A percentile compares a stretch with the other conserved stretches of the same genome.
Evolutionary conservation across 2,329 filamentous ascomycete genomes (phyloP).

Genomic region (Ascochyta lentis): DNA sequence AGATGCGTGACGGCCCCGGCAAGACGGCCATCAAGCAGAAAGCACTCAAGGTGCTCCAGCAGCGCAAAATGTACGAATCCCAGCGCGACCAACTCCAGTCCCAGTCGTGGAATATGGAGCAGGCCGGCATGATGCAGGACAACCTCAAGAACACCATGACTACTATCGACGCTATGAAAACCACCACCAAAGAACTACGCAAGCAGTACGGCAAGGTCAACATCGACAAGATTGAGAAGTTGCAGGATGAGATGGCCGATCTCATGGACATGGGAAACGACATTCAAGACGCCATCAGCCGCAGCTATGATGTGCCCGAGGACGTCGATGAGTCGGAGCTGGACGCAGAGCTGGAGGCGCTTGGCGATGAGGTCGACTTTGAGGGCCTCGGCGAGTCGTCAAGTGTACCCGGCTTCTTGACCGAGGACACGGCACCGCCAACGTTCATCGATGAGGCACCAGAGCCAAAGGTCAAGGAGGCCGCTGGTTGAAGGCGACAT

Average conservation of each 20-base stretch:
- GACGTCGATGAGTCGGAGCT: constrained; percentile 96
- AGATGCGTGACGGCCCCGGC: constrained; percentile 95
- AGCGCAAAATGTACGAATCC: constrained; percentile 90
- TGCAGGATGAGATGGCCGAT: constrained; percentile 99
- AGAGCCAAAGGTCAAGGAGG: constrained; percentile 80
- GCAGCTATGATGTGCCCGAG: constrained; percentile 93
- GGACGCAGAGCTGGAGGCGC: constrained; percentile 92
- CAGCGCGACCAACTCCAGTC: constrained; percentile 93
- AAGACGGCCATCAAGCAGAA: constrained; percentile 94
- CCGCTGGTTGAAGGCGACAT: constrained; percentile 58
- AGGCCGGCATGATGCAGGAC: constrained; percentile 97
- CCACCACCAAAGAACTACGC: constrained; percentile 88
- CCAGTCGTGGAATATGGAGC: constrained; percentile 99
- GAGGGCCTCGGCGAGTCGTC: constrained; percentile 70
- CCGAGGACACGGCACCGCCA: constrained; percentile 81
- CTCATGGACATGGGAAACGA: constrained; percentile 97
- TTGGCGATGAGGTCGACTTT: constrained; percentile 92
- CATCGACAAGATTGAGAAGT: constrained; percentile 93
- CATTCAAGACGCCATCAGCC: constrained; percentile 91
- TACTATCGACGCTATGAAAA: constrained; percentile 96
- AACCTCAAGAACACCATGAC: constrained; percentile 99
- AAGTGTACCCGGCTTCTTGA: constrained; percentile 80
- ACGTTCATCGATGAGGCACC: constrained; percentile 95
- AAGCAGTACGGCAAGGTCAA: constrained; percentile 98
- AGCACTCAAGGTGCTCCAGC: constrained; percentile 90